These are phyloP conservation scores for Zizania palustris DNA, from an alignment of 202 grass and related monocot genomes.

Conservation along the genomic window DNA sequence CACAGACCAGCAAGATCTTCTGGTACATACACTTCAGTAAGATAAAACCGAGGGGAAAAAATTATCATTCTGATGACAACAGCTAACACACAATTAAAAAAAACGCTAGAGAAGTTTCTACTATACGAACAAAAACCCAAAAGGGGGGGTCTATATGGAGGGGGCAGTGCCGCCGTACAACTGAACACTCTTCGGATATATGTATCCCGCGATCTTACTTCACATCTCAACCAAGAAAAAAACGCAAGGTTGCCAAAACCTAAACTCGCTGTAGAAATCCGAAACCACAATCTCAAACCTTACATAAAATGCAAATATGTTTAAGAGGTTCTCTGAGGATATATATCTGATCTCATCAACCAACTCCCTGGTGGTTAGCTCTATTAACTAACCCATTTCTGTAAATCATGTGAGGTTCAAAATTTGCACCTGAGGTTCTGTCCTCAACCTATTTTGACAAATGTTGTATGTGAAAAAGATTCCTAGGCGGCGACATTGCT, in stretches of 20 bases:
- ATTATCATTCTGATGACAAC: conserved; percentile 54
- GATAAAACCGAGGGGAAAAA: conserved; percentile 32
- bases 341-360: conserved; percentile 55
- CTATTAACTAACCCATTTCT: conserved; percentile 76
- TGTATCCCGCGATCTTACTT: conserved; percentile 79
- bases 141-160: conserved; percentile 53
- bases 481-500: conserved; percentile 73
- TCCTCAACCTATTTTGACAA: conserved; percentile 82
- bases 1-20: conserved; percentile 58
- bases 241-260: conserved; percentile 52
- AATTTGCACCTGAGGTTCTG: conserved; percentile 57
- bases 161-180: conserved; percentile 54
- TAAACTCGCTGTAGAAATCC: conserved; percentile 61
- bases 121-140: conserved; percentile 57
- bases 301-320: conserved; percentile 62
- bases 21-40: conserved; percentile 68
- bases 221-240: conserved; percentile 75
- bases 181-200: conserved; percentile 78
- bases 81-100: conserved; percentile 61
- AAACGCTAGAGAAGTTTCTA: conserved; percentile 58
- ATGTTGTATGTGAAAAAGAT: conserved; percentile 70
- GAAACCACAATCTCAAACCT: conserved; percentile 76
- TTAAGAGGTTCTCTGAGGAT: conserved; percentile 57
- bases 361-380: conserved; percentile 69
- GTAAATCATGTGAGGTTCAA: conserved; percentile 67